Percentiles rank a stretch among this genome's conserved stretches.
phyloP scores from a whole-genome alignment of 495 filamentous ascomycete species.

The Filosporella fistucella region DNA sequence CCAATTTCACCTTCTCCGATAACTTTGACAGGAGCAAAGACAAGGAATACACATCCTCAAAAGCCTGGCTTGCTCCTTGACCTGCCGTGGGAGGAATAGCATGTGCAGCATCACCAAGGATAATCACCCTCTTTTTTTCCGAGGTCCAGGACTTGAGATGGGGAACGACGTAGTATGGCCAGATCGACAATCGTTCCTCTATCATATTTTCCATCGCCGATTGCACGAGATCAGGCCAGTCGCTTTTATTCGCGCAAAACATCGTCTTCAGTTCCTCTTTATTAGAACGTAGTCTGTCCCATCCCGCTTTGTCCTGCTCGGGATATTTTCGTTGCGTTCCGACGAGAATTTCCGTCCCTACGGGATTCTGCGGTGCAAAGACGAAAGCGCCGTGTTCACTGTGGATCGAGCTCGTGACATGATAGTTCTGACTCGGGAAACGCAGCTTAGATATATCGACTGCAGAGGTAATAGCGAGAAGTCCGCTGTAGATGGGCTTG shows the following conservation, averaged over 20 bases:
- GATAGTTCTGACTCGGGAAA: constrained; percentile 18
- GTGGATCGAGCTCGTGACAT: constrained; percentile 35
- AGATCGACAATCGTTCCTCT: constrained; percentile 13
- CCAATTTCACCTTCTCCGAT: constrained; percentile 9
- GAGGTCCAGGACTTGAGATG: constrained; percentile 17
- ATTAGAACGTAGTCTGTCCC: constrained; percentile 5
- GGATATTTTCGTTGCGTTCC: constrained; percentile 27
- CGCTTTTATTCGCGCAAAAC: constrained; percentile 1
- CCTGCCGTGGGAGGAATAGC: constrained; percentile 37
- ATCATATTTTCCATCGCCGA: constrained; percentile 4
- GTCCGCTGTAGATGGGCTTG: constrained; percentile 5
- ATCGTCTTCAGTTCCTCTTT: constrained; percentile 11
- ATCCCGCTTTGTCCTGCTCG: constrained; percentile 9
- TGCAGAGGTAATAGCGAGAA: constrained; percentile 11
- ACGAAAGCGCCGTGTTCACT: constrained; percentile 35
- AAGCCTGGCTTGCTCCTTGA: constrained; percentile 32
- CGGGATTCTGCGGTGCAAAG: constrained; percentile 36
- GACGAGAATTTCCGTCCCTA: constrained; percentile 37
- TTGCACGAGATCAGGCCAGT: constrained; percentile 14
- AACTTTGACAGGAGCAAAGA: constrained; percentile 19
- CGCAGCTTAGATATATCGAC: neutral
- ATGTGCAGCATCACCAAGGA: constrained; percentile 39
- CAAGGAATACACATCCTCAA: constrained; percentile 31
- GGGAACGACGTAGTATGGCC: constrained; percentile 18
- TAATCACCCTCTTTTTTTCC: constrained; percentile 8